Evolutionary conservation across 192 early-diverging fungal species (phyloP), one percentile per base, ranked within the genome.

Genomic region (Backusella circina): DNA sequence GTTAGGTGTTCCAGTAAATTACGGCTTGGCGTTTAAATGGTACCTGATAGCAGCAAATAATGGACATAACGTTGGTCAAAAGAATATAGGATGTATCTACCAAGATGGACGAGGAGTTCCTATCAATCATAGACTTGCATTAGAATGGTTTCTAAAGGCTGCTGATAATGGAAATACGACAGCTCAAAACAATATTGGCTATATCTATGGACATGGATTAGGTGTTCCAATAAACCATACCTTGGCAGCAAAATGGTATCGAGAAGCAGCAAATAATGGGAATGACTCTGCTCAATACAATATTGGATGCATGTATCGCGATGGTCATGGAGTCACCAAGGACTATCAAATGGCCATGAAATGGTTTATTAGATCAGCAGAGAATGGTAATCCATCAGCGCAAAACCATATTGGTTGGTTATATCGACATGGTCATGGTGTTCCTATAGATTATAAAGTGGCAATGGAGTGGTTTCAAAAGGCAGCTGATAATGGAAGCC

Each of bases 111-210:
- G 30, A 1, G 23, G 65, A 6, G 65, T 67, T 4, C 21, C 16
- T 31, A 83, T 83, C 75, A 80, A 88, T 70, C 64, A 77, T 16
- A 72, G 79, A 33, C 85, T 89, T 76, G 91, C 94, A 8, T 80
- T 92, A 1, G 76, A 86, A 32, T 88, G 93, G 81, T 88, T 93
- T 72, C 79, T 89, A 21, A 82, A 85, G 66, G 88, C 93, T 15
- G 91, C 93, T 1, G 76, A 90, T 41, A 82, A 90, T 51, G 88
- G 90, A 76, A 91, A 94, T 78, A 86, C 93, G 6, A 89, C 90
- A 90, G 93, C 95, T 18, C 92, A 95, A 76, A 93, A 90, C 82
- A 95, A 94, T 72, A 84, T 94, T 23, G 95, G 91, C 1, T 92
- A 86, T 75, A 93, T 93, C 71, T 87, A 90, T 68, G 88, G 89